Evolutionary conservation across 352 stramenopile species (phyloP), one percentile per base, ranked within the genome.

Genomic region (Globisporangium acanthophoron): DNA sequence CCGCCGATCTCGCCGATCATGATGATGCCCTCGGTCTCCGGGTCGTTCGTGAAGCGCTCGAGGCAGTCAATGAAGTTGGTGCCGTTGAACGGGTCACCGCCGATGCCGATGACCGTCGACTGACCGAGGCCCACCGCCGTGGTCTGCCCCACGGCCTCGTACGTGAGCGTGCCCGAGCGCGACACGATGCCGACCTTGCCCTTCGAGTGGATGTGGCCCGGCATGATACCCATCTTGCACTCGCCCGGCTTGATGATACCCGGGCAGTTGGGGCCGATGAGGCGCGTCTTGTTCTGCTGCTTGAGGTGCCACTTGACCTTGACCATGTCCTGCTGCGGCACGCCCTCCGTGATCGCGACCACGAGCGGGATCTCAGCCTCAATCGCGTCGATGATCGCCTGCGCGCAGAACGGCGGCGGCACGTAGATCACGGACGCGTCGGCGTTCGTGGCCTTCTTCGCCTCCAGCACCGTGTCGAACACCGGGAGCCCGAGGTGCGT

Each of bases 201-300:
- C 60, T 86, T 85, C 69, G 85, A 87, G 78, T 99, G 97, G 80
- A 99, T 99, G 86, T 99, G 98, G 54, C 97, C 97, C 56, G 97
- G 97, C 97, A 99, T 99, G 79, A 99, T 99, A 58, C 97, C 97
- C 81, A 99, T 99, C 79, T 99, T 99, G 74, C 96, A 99, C 82
- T 99, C 97, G 49, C 96, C 96, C 0, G 97, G 96, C 83, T 99
- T 99, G 87, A 99, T 99, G 69, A 99, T 99, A 64, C 97, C 97
- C 37, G 97, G 97, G 85, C 97, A 99, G 86, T 99, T 99, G 47
- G 97, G 97, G 40, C 97, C 97, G 66, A 99, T 99, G 37, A 99
- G 84, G 46, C 97, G 86, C 56, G 97, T 99, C 43, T 77, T 94
- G 61, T 72, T 96, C 70, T 99, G 96, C 56, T 88, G 82, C 56